Base-by-base conservation (phyloP, 306 rosid genomes). In the Sindora glabra region DNA sequence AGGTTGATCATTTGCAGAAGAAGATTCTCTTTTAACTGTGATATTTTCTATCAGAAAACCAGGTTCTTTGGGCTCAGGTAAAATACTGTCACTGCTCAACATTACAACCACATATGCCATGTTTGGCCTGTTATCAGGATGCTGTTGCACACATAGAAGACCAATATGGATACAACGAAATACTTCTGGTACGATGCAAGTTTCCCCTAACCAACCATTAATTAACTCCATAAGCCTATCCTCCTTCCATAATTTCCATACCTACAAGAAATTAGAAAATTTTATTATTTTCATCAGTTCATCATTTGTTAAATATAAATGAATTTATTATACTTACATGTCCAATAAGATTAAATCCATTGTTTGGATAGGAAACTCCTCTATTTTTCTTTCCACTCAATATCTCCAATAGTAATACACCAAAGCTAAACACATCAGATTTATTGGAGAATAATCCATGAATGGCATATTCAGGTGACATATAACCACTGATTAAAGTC, bases 81-180 rank as follows among this genome's bases (percentile, higher is more conserved):
- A 73, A 1, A 10, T 6, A 48, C 21, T 56, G 32, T 67, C 72
- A 47, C 81, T 73, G 8, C 62, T 64, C 19, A 75, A 30, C 80
- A 82, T 76, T 42, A 72, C 32, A 44, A 79, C 80, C 12, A 73
- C 74, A 49, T 69, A 59, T 0, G 81, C 21, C 81, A 79, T 76
- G 54, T 39, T 62, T 22, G 83, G 81, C 49, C 89, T 46, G 12
- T 79, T 83, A 10, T 76, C 42, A 0, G 74, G 77, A 39, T 42
- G 68, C 10, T 64, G 73, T 33, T 81, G 85, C 26, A 81, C 13
- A 54, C 87, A 81, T 19, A n/a, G n/a, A n/a, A n/a, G n/a, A n/a
- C n/a, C n/a, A n/a, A n/a, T n/a, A n/a, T n/a, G n/a, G n/a, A n/a
- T 62, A 67, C 79, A 67, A 14, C 82, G 15, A 3, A 68, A 2